Conservation (phyloP, 768 basidiomycete genomes). For the Xerocomus spinulosus region DNA sequence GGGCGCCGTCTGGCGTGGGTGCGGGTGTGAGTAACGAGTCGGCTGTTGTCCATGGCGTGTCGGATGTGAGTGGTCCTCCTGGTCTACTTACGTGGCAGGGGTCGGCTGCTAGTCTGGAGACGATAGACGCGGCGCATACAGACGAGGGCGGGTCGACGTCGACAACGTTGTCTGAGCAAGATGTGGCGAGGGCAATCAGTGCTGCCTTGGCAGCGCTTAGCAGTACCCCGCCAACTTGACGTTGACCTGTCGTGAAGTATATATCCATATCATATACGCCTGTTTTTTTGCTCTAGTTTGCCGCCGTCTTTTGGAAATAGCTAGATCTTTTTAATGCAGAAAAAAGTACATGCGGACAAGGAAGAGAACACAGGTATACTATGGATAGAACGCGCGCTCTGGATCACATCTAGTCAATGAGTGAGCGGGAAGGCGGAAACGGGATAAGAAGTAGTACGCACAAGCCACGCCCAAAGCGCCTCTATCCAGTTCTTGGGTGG, state of each 20-base stretch:
- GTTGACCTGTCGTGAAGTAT: background rate
- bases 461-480: constrained; percentile 29
- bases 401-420: background rate
- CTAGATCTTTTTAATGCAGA: too few relatives aligned
- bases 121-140: background rate
- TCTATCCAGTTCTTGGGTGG: constrained; percentile 24
- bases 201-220: constrained; percentile 19
- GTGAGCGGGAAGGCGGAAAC: background rate
- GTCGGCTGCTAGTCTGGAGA: background rate
- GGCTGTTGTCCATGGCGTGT: background rate
- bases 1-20: constrained; percentile 12
- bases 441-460: constrained; percentile 6
- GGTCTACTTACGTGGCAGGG: background rate
- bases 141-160: background rate
- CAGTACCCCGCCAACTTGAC: background rate
- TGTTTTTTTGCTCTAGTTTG: too few relatives aligned
- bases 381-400: background rate
- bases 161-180: constrained; percentile 17
- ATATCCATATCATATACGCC: background rate
- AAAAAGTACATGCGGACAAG: too few relatives aligned
- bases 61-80: background rate
- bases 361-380: background rate
- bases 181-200: constrained; percentile 21
- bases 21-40: background rate
- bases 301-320: too few relatives aligned